Evolutionary conservation across 2,329 filamentous ascomycete species (phyloP), one percentile per base, ranked within the genome.

Genomic region (Fusarium sp.): DNA sequence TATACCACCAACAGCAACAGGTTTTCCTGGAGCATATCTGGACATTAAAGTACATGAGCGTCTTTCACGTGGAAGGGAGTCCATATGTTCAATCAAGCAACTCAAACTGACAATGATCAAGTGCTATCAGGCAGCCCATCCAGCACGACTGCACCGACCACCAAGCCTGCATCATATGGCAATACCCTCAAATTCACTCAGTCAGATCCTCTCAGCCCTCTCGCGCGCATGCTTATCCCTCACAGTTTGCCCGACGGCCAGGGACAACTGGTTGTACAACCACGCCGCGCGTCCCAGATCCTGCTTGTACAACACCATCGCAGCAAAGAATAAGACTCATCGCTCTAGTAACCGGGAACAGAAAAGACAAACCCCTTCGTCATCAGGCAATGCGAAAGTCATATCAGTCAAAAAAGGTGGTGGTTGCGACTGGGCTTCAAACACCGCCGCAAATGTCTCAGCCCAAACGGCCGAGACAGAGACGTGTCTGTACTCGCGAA

Each of bases 221-320:
- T 44, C 13, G 51, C 39, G 28, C 34, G 34, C 28, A 27, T 15
- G 12, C 11, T 6, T 31, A 13, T 7, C n/a, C n/a, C 13, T 13
- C 18, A 5, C 31, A 31, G 15, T 12, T 28, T 16, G 18, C 30
- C 7, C 8, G 27, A 41, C 47, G 39, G 12, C 12, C 16, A 37
- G 39, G 5, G 9, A 28, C 11, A 18, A 10, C 4, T 6, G 23
- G 16, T 13, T 16, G 41, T 63, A 36, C 44, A 28, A 71, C 64
- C n/a, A 50, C 55, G 56, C 68, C 64, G 57, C 68, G 68, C 56
- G 68, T 56, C 56, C 52, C 34, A 43, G n/a, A 23, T 16, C 41
- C 31, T 65, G 18, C 18, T 23, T 23, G 23, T 23, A 23, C 23
- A 23, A 23, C 18, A 23, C 18, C 18, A 23, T 23, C 18, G 4